Percentiles rank a stretch among this genome's conserved stretches.
phyloP scores from a whole-genome alignment of 257 asterid genomes.

The Thymus quinquecostatus region DNA sequence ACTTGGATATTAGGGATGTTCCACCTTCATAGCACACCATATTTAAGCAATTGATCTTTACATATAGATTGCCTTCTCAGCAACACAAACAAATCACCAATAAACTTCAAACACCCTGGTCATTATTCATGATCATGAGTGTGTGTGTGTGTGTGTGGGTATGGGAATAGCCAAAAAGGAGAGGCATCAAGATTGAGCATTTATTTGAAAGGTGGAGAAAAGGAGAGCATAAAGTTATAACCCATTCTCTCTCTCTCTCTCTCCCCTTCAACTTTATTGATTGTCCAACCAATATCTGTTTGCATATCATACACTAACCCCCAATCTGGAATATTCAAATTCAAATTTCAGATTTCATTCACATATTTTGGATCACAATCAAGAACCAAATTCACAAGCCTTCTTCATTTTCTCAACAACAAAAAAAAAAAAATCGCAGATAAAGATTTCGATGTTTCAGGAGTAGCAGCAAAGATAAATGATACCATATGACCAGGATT shows the following conservation, averaged over 20 bases:
- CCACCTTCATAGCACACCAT: too few relatives aligned
- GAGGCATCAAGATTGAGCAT: conserved; percentile 11
- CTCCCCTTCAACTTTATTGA: not conserved
- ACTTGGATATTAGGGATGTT: too few relatives aligned
- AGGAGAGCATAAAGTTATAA: conserved; percentile 18
- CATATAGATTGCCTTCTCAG: too few relatives aligned
- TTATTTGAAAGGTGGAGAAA: conserved; percentile 22
- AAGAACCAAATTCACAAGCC: conserved; percentile 7
- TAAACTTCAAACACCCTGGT: too few relatives aligned
- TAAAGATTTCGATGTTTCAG: not conserved
- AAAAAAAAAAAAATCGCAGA: not conserved
- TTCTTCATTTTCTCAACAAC: too few relatives aligned
- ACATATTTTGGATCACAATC: not conserved
- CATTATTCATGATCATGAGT: not conserved
- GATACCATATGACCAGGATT: not conserved
- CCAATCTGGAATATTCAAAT: not conserved
- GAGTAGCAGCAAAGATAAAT: not conserved
- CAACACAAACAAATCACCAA: too few relatives aligned
- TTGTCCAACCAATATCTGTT: not conserved
- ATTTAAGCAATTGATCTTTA: too few relatives aligned
- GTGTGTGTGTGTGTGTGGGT: conserved; percentile 5
- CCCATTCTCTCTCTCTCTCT: conserved; percentile 10
- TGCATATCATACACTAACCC: not conserved
- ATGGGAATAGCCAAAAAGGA: not conserved
- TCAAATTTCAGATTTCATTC: not conserved